phyloP scores from a whole-genome alignment of 495 filamentous ascomycete species.

The Penicillium antarcticum region DNA sequence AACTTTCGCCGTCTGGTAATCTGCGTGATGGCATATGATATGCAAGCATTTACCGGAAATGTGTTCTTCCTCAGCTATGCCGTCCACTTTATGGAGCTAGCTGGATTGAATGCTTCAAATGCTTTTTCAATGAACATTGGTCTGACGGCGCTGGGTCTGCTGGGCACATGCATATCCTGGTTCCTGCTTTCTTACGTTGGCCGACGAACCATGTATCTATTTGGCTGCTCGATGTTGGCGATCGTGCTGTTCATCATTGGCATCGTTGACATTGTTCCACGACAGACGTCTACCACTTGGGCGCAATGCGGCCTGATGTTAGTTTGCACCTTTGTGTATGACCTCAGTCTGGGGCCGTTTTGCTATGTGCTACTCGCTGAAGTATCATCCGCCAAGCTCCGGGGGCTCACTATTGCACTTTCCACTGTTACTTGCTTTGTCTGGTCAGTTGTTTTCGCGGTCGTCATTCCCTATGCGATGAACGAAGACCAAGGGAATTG shows the following conservation, averaged over 20 bases:
- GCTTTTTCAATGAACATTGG: slow-evolving; percentile 66
- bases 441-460: slow-evolving; percentile 58
- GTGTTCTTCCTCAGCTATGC: slow-evolving; percentile 31
- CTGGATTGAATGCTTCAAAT: slow-evolving; percentile 53
- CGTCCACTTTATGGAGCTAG: slow-evolving; percentile 53
- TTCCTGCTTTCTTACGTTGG: slow-evolving; percentile 58
- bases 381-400: slow-evolving; percentile 54
- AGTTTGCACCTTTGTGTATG: slow-evolving; percentile 55
- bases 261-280: slow-evolving; percentile 50
- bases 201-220: slow-evolving; percentile 52
- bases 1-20: slow-evolving; percentile 46
- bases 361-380: slow-evolving; percentile 63
- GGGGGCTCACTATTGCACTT: slow-evolving; percentile 61
- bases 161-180: slow-evolving; percentile 65
- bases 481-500: slow-evolving; percentile 60
- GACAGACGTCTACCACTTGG: slow-evolving; percentile 41
- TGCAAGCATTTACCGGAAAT: slow-evolving; percentile 41
- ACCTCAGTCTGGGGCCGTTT: slow-evolving; percentile 59
- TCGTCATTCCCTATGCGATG: slow-evolving; percentile 66
- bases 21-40: slow-evolving; percentile 45
- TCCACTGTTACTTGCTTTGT: slow-evolving; percentile 56
- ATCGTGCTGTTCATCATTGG: slow-evolving; percentile 56
- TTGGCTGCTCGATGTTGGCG: slow-evolving; percentile 45
- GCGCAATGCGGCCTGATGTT: slow-evolving; percentile 57
- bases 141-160: slow-evolving; percentile 62